phyloP scores from a whole-genome alignment of 2,329 filamentous ascomycete genomes.

The Ilyonectria sp. region DNA sequence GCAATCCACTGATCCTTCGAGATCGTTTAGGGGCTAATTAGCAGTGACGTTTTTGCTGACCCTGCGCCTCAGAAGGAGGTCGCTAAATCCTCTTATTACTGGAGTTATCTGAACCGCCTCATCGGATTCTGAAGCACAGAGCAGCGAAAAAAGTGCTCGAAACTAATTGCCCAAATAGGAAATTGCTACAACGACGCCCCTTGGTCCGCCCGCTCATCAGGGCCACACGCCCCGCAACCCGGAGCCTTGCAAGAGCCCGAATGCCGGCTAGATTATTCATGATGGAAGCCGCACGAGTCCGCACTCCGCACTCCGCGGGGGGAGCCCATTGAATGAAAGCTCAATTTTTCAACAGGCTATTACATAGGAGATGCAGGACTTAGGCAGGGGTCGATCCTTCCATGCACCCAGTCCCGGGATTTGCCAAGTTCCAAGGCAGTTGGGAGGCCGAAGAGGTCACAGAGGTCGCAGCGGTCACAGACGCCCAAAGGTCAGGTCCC shows the following conservation, averaged over 20 bases:
- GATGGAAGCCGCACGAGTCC: constrained; percentile 13
- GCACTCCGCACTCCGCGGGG: constrained; percentile 45
- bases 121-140: constrained; percentile 15
- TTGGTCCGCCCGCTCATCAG: constrained; percentile 17
- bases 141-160: constrained; percentile 8
- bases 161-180: constrained; percentile 25
- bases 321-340: too few species aligned
- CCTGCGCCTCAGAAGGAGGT: constrained; percentile 17
- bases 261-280: constrained; percentile 39
- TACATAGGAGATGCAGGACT: neutral
- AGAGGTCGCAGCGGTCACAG: too few species aligned
- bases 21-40: constrained; percentile 9
- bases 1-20: constrained; percentile 5
- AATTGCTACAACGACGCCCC: constrained; percentile 17
- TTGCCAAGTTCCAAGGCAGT: neutral
- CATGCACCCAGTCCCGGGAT: neutral
- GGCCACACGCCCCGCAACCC: constrained; percentile 31
- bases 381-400: neutral
- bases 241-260: constrained; percentile 49
- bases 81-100: neutral
- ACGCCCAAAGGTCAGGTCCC: too few species aligned
- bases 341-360: neutral
- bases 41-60: constrained; percentile 12
- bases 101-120: constrained; percentile 14
- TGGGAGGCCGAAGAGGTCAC: neutral